Conservation (phyloP, 257 asterid species). For the Rehmannia glutinosa region DNA sequence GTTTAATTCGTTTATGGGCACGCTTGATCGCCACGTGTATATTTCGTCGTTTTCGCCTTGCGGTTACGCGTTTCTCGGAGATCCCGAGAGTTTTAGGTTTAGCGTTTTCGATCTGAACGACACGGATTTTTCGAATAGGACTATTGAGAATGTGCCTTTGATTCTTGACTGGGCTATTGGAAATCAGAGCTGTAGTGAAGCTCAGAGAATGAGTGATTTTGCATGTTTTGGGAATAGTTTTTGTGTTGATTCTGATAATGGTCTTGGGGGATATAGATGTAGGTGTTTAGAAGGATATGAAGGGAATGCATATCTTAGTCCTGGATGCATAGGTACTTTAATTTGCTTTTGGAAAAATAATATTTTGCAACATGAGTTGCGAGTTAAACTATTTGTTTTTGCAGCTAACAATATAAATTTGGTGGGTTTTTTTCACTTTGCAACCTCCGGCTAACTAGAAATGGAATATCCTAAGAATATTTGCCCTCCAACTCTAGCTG, state of each 20-base stretch:
- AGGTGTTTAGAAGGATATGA: slow-evolving; percentile 42
- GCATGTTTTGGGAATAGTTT: slow-evolving; percentile 33
- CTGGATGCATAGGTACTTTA: slow-evolving; percentile 61
- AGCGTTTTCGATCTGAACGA: slow-evolving; percentile 26
- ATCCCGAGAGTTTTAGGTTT: slow-evolving; percentile 32
- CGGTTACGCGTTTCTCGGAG: slow-evolving; percentile 51
- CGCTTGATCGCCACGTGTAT: not conserved
- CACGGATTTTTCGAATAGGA: slow-evolving; percentile 22
- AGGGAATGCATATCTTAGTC: slow-evolving; percentile 54
- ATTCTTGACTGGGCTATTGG: slow-evolving; percentile 72
- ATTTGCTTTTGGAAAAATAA: no score
- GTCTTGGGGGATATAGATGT: slow-evolving; percentile 53
- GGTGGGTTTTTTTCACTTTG: no score
- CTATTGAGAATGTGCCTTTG: slow-evolving; percentile 32
- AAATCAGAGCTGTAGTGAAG: slow-evolving; percentile 31
- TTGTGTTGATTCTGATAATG: slow-evolving; percentile 42
- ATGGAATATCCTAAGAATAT: no score
- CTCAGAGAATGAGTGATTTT: slow-evolving; percentile 9
- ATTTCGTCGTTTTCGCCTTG: slow-evolving; percentile 36
- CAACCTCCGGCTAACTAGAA: no score
- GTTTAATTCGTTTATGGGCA: not conserved
- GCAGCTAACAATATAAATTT: no score
- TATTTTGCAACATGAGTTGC: no score
- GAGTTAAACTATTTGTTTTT: no score
- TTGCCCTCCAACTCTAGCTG: no score